Evolutionary conservation across 805 yeast species (phyloP).

Genomic region (Hanseniaspora taiwanica): DNA sequence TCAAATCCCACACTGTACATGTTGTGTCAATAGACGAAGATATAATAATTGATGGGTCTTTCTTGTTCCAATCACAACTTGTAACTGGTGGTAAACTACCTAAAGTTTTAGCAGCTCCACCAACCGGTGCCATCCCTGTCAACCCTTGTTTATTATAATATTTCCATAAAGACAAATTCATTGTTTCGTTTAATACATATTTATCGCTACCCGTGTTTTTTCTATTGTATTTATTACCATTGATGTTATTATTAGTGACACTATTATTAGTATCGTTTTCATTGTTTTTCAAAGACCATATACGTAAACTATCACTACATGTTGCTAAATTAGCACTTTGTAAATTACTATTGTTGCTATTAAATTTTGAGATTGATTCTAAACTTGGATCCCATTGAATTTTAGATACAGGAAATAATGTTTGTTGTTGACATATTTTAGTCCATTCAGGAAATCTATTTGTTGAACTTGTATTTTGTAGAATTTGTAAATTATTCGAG

Average conservation of each 20-base stretch:
- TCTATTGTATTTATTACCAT: not conserved
- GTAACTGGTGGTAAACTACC: slow-evolving; percentile 71
- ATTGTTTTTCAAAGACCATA: slow-evolving; percentile 1
- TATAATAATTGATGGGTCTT: slow-evolving; percentile 56
- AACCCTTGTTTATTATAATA: slow-evolving; percentile 33
- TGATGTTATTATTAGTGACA: not conserved
- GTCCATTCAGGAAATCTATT: slow-evolving; percentile 82
- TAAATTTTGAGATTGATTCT: not conserved
- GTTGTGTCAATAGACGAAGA: slow-evolving; percentile 92
- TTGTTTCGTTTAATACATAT: slow-evolving; percentile 24
- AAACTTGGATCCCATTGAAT: slow-evolving; percentile 23
- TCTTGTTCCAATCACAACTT: slow-evolving; percentile 82
- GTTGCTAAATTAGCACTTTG: not conserved
- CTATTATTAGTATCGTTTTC: not conserved
- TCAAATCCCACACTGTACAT: slow-evolving; percentile 89
- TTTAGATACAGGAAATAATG: slow-evolving; percentile 20
- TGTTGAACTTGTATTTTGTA: slow-evolving; percentile 49
- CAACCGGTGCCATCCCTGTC: not conserved
- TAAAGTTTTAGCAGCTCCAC: slow-evolving; percentile 5
- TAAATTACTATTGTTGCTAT: not conserved
- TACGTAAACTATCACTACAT: slow-evolving; percentile 1
- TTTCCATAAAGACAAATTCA: slow-evolving; percentile 30
- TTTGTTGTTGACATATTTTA: slow-evolving; percentile 15
- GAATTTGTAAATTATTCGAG: slow-evolving; percentile 47
- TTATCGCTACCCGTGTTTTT: not conserved